These are phyloP conservation scores for Amanita inopinata DNA, from an alignment of 768 basidiomycete genomes.

Conservation along the genomic window DNA sequence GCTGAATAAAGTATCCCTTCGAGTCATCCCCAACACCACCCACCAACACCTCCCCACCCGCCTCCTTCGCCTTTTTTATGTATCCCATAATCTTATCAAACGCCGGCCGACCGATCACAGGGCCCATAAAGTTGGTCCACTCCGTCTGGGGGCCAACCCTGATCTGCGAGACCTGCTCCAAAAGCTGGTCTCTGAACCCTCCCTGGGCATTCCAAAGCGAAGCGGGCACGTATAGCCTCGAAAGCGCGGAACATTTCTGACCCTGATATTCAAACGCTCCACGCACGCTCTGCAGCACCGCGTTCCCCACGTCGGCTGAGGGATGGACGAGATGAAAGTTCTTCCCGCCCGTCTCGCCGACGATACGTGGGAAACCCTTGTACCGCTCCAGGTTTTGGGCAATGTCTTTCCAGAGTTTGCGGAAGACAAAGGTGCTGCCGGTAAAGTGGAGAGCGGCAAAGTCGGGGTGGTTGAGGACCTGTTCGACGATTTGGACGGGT, in stretches of 20 bases:
- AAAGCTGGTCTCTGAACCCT: constrained; percentile 69
- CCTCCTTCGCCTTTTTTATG: constrained; percentile 77
- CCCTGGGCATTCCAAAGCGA: constrained; percentile 70
- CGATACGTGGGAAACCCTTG: constrained; percentile 84
- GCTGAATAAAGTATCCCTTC: constrained; percentile 88
- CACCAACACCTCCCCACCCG: constrained; percentile 81
- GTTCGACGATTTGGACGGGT: constrained; percentile 74
- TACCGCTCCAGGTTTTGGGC: constrained; percentile 82
- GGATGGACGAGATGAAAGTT: constrained; percentile 94
- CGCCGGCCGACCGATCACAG: constrained; percentile 87
- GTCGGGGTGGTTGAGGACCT: constrained; percentile 65
- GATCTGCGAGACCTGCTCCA: constrained; percentile 74
- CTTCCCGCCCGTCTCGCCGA: constrained; percentile 98
- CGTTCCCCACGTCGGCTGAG: constrained; percentile 79
- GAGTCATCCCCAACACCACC: constrained; percentile 87
- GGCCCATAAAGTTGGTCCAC: constrained; percentile 86
- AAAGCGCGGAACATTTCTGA: constrained; percentile 95
- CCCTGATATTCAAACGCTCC: constrained; percentile 96
- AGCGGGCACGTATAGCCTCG: constrained; percentile 81
- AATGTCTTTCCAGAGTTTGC: constrained; percentile 94
- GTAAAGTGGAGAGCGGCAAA: constrained; percentile 96
- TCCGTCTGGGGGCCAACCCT: constrained; percentile 71
- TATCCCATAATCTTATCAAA: constrained; percentile 82
- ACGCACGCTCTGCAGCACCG: constrained; percentile 82
- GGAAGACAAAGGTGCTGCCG: constrained; percentile 91